A percentile compares a stretch with the other conserved stretches of the same genome.
These are phyloP conservation scores for Neurospora hispaniola DNA, from an alignment of 495 filamentous ascomycete genomes.

Conservation along the genomic window DNA sequence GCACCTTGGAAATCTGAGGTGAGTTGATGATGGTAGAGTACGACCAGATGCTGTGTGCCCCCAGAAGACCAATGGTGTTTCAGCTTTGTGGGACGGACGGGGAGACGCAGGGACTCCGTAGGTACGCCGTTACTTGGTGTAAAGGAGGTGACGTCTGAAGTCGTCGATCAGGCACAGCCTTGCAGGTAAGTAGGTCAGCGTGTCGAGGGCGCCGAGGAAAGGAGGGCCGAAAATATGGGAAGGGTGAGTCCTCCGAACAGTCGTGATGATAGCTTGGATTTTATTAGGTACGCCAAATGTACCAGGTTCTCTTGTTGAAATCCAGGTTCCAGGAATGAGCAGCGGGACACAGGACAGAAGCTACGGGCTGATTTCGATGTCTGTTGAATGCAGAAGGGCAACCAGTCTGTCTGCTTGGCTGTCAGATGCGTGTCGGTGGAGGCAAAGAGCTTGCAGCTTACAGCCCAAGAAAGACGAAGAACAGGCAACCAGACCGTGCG, in stretches of 20 bases:
- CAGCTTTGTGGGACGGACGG: conserved; percentile 21
- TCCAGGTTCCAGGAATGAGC: not conserved
- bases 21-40: conserved; percentile 7
- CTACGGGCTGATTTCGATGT: not conserved
- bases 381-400: not conserved
- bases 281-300: conserved; percentile 2
- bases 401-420: not conserved
- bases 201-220: not conserved
- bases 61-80: conserved; percentile 18
- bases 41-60: conserved; percentile 13
- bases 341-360: not conserved
- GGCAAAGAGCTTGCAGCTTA: not conserved
- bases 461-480: not conserved
- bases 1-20: conserved; percentile 1
- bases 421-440: not conserved
- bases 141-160: conserved; percentile 19
- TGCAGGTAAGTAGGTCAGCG: conserved; percentile 5
- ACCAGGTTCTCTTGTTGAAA: not conserved
- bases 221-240: not conserved
- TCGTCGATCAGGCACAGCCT: conserved; percentile 25
- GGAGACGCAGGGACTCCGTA: conserved; percentile 4
- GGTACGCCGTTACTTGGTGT: conserved; percentile 3
- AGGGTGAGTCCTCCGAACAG: conserved; percentile 1
- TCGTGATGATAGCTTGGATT: conserved; percentile 2
- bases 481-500: conserved; percentile 9